phyloP scores from a whole-genome alignment of 2,329 filamentous ascomycete species.

The Ploettnerulaceae sp. region DNA sequence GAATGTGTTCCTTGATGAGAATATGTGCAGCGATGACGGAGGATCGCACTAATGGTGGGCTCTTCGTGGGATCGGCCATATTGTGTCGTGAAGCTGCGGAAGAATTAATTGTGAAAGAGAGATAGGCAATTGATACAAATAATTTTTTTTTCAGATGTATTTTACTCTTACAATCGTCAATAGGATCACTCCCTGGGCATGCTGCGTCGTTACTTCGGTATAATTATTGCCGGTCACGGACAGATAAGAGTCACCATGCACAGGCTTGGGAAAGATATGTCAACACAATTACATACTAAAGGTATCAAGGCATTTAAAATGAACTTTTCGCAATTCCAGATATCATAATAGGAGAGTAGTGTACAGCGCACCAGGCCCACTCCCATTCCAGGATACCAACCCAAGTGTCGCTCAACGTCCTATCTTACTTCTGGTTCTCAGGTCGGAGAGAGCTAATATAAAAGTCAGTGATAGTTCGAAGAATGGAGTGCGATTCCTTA shows the following conservation, averaged over 20 bases:
- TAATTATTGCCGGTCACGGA: conserved; percentile 24
- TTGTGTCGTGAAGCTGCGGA: too few species aligned
- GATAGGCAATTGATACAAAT: too few species aligned
- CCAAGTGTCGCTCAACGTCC: conserved; percentile 5
- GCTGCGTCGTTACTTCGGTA: conserved; percentile 10
- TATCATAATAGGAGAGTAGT: conserved; percentile 32
- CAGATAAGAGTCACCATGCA: conserved; percentile 4
- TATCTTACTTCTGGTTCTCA: conserved; percentile 69
- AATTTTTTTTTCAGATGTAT: too few species aligned
- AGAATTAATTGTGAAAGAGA: not conserved
- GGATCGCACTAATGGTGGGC: conserved; percentile 62
- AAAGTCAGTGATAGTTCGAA: conserved; percentile 15
- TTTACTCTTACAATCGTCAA: too few species aligned
- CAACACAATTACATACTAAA: conserved; percentile 7
- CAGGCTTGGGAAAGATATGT: conserved; percentile 10
- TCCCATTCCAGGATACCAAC: conserved; percentile 22
- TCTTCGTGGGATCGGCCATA: conserved; percentile 51
- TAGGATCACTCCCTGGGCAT: too few species aligned
- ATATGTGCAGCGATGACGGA: conserved; percentile 69
- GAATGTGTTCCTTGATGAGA: conserved; percentile 70
- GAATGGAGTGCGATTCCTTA: conserved; percentile 38
- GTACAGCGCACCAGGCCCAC: conserved; percentile 33
- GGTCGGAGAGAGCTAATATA: conserved; percentile 66
- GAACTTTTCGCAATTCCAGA: conserved; percentile 32
- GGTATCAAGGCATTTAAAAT: conserved; percentile 21